Evolutionary conservation across 1,284 basidiomycete genomes (phyloP), one percentile per base, ranked within the genome.

Genomic region (Xerocomus minutiporus): DNA sequence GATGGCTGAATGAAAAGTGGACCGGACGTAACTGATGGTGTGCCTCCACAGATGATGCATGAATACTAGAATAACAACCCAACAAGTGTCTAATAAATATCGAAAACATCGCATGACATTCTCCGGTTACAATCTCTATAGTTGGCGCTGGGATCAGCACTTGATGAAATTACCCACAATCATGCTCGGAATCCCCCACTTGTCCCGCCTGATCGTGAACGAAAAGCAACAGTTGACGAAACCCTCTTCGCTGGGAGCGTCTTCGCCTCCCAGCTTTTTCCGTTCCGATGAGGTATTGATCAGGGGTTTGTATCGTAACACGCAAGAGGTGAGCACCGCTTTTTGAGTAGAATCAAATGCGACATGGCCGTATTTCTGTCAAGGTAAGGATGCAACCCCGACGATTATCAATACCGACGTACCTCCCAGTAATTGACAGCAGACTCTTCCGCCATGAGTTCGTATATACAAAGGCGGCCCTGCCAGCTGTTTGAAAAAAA

Each of bases 361-460:
- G 55, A 97, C 91, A 59, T 93, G 88, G 50, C 92, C 93, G 61
- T 96, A 97, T 84, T 92, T 93, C 86, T 91, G 66, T 41, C 9
- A 4, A 25, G 31, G 39, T 32, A 46, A 17, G 54, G 34, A 56
- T 6, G 23, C 34, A 6, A 5, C 31, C 12, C 8, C 17, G 9
- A 23, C 8, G 2, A 11, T 5, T 1, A 9, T n/a, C 0, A 23
- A 44, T 6, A 17, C 3, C 5, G 25, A 57, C 48, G 66, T 77
- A 91, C 92, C 88, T 96, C 93, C 91, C 92, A 98, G 67, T 97
- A 99, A 69, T 97, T 95, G 25, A 97, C 94, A 2, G 94, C 93
- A 5, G 88, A 91, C 68, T 97, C 95, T 69, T 96, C 91, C 3
- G 91, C 89, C 92, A 96, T 95, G 50, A 98, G 80, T 70, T 99